These are phyloP conservation scores for Ziziphus jujuba DNA, from an alignment of 306 rosid species.

Conservation along the genomic window DNA sequence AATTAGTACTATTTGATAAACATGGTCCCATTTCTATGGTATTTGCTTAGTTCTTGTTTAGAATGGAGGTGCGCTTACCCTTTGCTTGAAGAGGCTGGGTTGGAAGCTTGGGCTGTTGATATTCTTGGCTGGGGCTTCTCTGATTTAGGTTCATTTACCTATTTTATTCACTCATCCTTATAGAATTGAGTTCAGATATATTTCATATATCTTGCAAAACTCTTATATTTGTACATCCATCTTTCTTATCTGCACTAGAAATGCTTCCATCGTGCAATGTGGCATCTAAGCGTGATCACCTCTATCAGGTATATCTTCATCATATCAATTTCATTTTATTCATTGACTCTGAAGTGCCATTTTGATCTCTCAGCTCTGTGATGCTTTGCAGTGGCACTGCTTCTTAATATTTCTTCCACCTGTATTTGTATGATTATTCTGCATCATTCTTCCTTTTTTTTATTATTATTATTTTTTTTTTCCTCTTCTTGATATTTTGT, in stretches of 20 bases:
- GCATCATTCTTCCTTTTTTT: neutral
- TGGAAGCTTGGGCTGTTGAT: conserved; percentile 94
- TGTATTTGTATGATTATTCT: neutral
- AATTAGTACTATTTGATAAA: conserved; percentile 10
- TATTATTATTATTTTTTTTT: too few relatives aligned
- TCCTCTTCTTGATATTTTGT: too few relatives aligned
- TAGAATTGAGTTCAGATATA: neutral
- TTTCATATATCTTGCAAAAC: conserved; percentile 5
- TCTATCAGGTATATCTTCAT: conserved; percentile 65
- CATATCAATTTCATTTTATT: conserved; percentile 6
- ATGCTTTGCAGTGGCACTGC: neutral
- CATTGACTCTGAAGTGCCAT: neutral
- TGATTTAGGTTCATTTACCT: conserved; percentile 65
- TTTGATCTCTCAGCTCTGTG: neutral
- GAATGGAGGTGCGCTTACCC: conserved; percentile 90
- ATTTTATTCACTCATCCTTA: neutral
- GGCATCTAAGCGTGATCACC: conserved; percentile 78
- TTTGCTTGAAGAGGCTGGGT: conserved; percentile 80
- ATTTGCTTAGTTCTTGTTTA: conserved; percentile 73
- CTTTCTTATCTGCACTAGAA: conserved; percentile 40
- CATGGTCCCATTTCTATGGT: conserved; percentile 22
- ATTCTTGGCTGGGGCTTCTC: conserved; percentile 99
- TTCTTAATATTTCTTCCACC: neutral
- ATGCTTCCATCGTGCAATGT: conserved; percentile 71
- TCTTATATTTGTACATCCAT: conserved; percentile 6